Evolutionary conservation across 805 yeast species (phyloP).

Genomic region (Barnettozyma pratensis): DNA sequence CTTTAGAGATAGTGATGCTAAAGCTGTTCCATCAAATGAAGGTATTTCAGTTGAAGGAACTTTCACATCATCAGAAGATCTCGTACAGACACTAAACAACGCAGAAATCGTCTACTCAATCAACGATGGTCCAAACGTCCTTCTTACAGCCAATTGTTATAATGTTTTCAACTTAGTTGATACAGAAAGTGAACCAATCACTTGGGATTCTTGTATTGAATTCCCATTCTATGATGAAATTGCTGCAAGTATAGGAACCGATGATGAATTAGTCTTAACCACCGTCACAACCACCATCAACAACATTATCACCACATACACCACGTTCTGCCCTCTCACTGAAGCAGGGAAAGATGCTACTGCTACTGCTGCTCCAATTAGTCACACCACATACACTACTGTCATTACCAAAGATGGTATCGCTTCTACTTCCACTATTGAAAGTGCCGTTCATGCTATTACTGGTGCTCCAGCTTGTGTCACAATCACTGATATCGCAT

Average conservation of each 20-base stretch:
- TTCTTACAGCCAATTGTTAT: constrained; percentile 22
- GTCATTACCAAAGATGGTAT: constrained; percentile 3
- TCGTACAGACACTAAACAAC: constrained; percentile 14
- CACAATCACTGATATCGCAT: constrained; percentile 4
- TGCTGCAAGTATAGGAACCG: neutral
- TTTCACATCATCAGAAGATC: constrained; percentile 8
- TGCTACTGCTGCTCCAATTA: constrained; percentile 13
- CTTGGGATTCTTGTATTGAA: constrained; percentile 23
- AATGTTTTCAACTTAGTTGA: constrained; percentile 20
- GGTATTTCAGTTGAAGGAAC: constrained; percentile 17
- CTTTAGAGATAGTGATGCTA: constrained; percentile 16
- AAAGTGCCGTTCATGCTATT: neutral
- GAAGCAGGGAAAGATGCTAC: constrained; percentile 1
- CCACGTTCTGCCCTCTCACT: constrained; percentile 18
- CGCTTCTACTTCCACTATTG: constrained; percentile 1
- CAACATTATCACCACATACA: constrained; percentile 10
- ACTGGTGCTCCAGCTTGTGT: constrained; percentile 5
- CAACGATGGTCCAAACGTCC: constrained; percentile 10
- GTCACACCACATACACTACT: constrained; percentile 6
- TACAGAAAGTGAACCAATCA: constrained; percentile 7
- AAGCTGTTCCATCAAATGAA: constrained; percentile 5
- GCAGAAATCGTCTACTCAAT: constrained; percentile 20
- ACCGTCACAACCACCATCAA: constrained; percentile 15
- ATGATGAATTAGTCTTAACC: constrained; percentile 10
- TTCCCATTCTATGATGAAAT: constrained; percentile 19